Evolutionary conservation across 208 protist species (phyloP).

Genomic region (Trypanosoma platydactyli): DNA sequence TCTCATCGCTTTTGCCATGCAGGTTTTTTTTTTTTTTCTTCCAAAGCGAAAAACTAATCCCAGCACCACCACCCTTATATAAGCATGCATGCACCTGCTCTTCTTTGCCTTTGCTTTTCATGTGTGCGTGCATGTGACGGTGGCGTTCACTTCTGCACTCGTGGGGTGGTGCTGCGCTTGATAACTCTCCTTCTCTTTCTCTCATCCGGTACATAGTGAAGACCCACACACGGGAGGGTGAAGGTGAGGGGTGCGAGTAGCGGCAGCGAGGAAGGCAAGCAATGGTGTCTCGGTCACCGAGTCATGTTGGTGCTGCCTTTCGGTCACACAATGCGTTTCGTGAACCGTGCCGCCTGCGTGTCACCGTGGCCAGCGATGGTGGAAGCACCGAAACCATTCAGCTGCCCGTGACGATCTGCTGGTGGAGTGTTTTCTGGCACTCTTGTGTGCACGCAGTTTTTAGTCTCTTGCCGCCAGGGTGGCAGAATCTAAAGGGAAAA

Average conservation of each 20-base stretch:
- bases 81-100: too few species aligned
- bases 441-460: not conserved
- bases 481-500: not conserved
- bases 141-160: too few species aligned
- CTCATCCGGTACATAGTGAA: too few species aligned
- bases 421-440: not conserved
- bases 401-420: conserved; percentile 3
- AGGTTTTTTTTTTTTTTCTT: too few species aligned
- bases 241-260: not conserved
- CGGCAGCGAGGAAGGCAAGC: not conserved
- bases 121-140: too few species aligned
- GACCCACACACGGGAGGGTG: not conserved
- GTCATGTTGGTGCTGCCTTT: conserved; percentile 8
- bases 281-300: not conserved
- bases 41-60: too few species aligned
- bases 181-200: too few species aligned
- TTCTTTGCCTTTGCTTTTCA: too few species aligned
- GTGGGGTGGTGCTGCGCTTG: too few species aligned
- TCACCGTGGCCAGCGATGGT: not conserved
- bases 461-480: not conserved
- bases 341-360: not conserved
- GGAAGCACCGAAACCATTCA: conserved; percentile 6
- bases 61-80: too few species aligned
- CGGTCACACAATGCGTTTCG: not conserved
- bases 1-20: too few species aligned